These are phyloP conservation scores for Zygosaccharomyces rouxii DNA, from an alignment of 805 yeast genomes.

Conservation along the genomic window DNA sequence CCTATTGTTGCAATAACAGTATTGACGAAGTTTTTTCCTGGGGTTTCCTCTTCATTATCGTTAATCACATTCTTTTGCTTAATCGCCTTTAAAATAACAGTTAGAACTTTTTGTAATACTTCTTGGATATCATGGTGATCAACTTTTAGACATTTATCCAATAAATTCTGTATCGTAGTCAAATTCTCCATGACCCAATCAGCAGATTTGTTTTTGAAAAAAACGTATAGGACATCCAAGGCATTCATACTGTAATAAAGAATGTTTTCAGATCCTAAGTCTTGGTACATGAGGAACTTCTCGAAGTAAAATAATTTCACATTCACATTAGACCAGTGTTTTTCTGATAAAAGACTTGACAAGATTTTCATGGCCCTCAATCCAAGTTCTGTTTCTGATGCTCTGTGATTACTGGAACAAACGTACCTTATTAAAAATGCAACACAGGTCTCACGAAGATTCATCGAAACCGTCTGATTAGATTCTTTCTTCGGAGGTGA, in stretches of 20 bases:
- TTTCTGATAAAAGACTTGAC: conserved; percentile 64
- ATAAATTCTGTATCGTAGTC: conserved; percentile 60
- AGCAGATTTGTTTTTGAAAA: conserved; percentile 68
- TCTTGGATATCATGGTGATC: conserved; percentile 86
- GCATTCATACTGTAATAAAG: conserved; percentile 85
- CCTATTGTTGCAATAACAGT: conserved; percentile 64
- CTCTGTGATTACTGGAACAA: conserved; percentile 79
- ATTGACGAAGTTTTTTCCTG: conserved; percentile 56
- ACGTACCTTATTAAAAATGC: conserved; percentile 84
- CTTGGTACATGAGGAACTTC: conserved; percentile 74
- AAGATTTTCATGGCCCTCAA: conserved; percentile 75
- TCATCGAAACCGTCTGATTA: conserved; percentile 60
- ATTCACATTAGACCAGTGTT: conserved; percentile 83
- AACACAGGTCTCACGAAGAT: conserved; percentile 83
- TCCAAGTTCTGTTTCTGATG: conserved; percentile 78
- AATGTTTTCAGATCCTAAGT: conserved; percentile 61
- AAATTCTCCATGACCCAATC: conserved; percentile 78
- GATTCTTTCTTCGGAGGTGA: conserved; percentile 1
- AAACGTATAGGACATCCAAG: conserved; percentile 79
- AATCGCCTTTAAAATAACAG: conserved; percentile 64
- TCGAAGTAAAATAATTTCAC: conserved; percentile 86
- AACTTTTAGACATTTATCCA: conserved; percentile 77
- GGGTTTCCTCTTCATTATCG: conserved; percentile 56
- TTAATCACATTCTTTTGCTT: conserved; percentile 42
- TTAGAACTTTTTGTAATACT: conserved; percentile 68